These are phyloP conservation scores for Leucosporidium yakuticum DNA, from an alignment of 768 basidiomycete genomes.

Conservation along the genomic window DNA sequence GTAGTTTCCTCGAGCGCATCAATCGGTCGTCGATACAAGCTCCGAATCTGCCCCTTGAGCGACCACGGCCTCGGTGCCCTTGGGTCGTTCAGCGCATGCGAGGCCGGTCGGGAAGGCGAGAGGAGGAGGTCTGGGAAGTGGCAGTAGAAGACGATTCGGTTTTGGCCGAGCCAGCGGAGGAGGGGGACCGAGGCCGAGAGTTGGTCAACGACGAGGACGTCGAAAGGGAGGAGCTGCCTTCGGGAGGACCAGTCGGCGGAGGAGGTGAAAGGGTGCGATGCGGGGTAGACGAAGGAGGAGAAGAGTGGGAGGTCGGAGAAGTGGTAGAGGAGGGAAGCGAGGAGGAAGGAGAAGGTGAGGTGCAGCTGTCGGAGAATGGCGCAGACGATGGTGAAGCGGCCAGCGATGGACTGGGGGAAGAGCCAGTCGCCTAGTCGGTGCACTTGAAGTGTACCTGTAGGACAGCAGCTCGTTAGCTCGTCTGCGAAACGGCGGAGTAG, in stretches of 20 bases:
- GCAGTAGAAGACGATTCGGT: constrained; percentile 92
- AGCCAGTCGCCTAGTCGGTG: constrained; percentile 62
- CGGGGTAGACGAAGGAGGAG: constrained; percentile 9
- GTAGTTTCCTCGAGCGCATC: constrained; percentile 85
- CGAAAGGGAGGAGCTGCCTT: constrained; percentile 44
- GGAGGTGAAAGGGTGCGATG: constrained; percentile 19
- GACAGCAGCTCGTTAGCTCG: constrained; percentile 1
- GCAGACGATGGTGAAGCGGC: constrained; percentile 79
- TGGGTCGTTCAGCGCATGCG: constrained; percentile 46
- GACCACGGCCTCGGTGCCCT: constrained; percentile 33
- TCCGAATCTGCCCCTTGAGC: constrained; percentile 50
- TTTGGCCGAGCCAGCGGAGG: constrained; percentile 59
- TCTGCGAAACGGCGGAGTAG: too few relatives aligned
- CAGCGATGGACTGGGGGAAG: constrained; percentile 71
- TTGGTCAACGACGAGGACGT: constrained; percentile 92
- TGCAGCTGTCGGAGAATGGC: constrained; percentile 85
- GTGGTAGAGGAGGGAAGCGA: constrained; percentile 38
- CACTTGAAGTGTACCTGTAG: constrained; percentile 69
- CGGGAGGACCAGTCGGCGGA: constrained; percentile 25
- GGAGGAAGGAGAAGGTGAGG: constrained; percentile 62
- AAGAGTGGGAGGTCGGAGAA: constrained; percentile 34
- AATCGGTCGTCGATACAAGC: constrained; percentile 78
- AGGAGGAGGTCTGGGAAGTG: constrained; percentile 96
- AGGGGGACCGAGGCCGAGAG: constrained; percentile 86
- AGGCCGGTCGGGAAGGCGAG: constrained; percentile 52